Percentiles rank a stretch among this genome's conserved stretches.
phyloP scores from a whole-genome alignment of 2,329 filamentous ascomycete genomes.

The Dactylellina cionopaga region DNA sequence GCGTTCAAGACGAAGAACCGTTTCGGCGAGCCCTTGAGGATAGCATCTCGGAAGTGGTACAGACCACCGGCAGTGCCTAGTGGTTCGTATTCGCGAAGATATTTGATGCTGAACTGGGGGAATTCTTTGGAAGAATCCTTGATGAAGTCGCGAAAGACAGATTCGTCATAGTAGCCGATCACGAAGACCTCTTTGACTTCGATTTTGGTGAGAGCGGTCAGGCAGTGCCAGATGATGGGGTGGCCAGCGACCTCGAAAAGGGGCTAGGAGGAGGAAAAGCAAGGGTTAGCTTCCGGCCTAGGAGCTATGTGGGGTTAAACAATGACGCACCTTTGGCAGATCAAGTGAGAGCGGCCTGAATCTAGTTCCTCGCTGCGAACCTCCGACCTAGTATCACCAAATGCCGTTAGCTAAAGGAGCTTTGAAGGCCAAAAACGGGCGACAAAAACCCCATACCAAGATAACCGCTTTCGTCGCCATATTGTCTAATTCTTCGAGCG shows the following conservation, averaged over 20 bases:
- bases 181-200: conserved; percentile 96
- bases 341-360: conserved; percentile 96
- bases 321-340: conserved; percentile 80
- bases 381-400: conserved; percentile 75
- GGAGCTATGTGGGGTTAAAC: conserved; percentile 12
- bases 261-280: conserved; percentile 67
- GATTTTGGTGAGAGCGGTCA: conserved; percentile 89
- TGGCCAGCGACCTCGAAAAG: conserved; percentile 98
- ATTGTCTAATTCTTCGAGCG: conserved; percentile 1
- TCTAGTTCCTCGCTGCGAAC: conserved; percentile 91
- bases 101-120: conserved; percentile 88
- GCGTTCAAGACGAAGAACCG: conserved; percentile 97
- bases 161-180: conserved; percentile 98
- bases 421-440: conserved; percentile 37
- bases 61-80: conserved; percentile 94
- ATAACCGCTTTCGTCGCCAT: conserved; percentile 87
- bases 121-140: conserved; percentile 87
- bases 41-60: conserved; percentile 99
- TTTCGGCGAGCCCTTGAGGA: conserved; percentile 93
- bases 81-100: conserved; percentile 96
- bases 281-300: conserved; percentile 8
- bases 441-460: conserved; percentile 70
- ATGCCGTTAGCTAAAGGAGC: conserved; percentile 55
- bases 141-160: conserved; percentile 97
- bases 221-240: conserved; percentile 97